Conservation (phyloP, 768 basidiomycete genomes). For the Saitozyma podzolica region DNA sequence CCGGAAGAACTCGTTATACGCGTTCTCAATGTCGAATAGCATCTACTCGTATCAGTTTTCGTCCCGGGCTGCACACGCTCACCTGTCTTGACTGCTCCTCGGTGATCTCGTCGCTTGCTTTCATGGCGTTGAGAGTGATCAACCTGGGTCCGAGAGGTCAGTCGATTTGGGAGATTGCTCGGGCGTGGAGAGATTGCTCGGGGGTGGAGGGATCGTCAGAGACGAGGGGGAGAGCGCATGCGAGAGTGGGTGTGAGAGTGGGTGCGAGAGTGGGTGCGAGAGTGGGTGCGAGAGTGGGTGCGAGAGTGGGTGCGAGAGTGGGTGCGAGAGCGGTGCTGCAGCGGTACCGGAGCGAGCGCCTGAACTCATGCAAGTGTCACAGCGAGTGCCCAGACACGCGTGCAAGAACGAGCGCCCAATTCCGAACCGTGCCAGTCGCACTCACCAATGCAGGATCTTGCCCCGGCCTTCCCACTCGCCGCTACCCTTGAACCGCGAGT, state of each 20-base stretch:
- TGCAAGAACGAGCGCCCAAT: too few relatives aligned
- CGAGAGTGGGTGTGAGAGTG: too few relatives aligned
- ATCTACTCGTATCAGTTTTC: constrained; percentile 58
- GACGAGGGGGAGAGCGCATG: too few relatives aligned
- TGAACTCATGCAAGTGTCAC: not conserved
- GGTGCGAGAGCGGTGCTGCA: too few relatives aligned
- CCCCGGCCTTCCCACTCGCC: constrained; percentile 96
- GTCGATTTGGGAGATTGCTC: too few relatives aligned
- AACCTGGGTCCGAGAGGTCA: constrained; percentile 60
- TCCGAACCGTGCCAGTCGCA: constrained; percentile 5
- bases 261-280: too few relatives aligned
- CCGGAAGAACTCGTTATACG: constrained; percentile 86
- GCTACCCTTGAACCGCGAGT: constrained; percentile 89
- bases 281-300: too few relatives aligned
- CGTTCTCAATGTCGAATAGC: constrained; percentile 94
- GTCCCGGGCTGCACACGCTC: constrained; percentile 16
- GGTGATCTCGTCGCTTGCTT: constrained; percentile 90
- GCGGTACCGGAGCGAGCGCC: too few relatives aligned
- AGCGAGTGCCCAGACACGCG: not conserved
- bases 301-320: too few relatives aligned
- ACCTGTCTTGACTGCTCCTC: constrained; percentile 95
- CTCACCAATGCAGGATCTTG: constrained; percentile 87
- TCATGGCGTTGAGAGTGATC: constrained; percentile 95
- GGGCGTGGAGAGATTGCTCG: too few relatives aligned
- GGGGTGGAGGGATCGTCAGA: too few relatives aligned